phyloP scores from a whole-genome alignment of 805 yeast genomes.

The Saccharomycopsis amapae region DNA sequence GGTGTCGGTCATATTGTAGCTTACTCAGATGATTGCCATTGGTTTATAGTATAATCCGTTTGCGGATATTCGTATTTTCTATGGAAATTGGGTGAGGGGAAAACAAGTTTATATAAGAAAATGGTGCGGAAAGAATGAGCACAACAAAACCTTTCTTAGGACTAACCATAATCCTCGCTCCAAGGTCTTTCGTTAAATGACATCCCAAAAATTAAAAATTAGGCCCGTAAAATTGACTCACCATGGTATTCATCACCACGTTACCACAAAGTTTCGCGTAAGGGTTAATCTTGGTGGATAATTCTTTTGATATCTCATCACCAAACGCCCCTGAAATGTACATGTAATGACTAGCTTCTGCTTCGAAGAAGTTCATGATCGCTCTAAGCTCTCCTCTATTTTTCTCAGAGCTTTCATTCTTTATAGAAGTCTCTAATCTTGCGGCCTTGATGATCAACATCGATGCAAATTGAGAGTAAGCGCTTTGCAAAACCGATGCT shows the following conservation, averaged over 20 bases:
- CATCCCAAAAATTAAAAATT: no score
- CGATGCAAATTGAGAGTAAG: conserved; percentile 9
- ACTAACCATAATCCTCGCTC: no score
- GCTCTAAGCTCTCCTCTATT: no score
- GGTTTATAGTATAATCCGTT: no score
- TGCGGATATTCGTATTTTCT: no score
- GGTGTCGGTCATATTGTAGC: no score
- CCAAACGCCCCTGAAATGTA: conserved; percentile 14
- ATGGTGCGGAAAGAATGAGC: no score
- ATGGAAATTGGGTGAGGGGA: no score
- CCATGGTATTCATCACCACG: conserved; percentile 9
- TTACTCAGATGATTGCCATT: no score
- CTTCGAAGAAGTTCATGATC: conserved; percentile 4
- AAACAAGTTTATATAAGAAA: no score
- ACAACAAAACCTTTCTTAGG: no score
- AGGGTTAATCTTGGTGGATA: conserved; percentile 11
- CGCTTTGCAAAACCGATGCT: conserved; percentile 8
- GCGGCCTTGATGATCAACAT: conserved; percentile 12
- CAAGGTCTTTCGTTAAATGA: no score
- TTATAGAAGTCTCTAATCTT: not conserved
- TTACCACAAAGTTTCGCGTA: conserved; percentile 16
- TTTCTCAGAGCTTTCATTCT: not conserved
- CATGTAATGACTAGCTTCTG: conserved; percentile 11
- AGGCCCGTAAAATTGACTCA: not conserved
- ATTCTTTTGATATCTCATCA: not conserved